Evolutionary conservation across 2,329 filamentous ascomycete species (phyloP).

Genomic region (Fusarium continuum): DNA sequence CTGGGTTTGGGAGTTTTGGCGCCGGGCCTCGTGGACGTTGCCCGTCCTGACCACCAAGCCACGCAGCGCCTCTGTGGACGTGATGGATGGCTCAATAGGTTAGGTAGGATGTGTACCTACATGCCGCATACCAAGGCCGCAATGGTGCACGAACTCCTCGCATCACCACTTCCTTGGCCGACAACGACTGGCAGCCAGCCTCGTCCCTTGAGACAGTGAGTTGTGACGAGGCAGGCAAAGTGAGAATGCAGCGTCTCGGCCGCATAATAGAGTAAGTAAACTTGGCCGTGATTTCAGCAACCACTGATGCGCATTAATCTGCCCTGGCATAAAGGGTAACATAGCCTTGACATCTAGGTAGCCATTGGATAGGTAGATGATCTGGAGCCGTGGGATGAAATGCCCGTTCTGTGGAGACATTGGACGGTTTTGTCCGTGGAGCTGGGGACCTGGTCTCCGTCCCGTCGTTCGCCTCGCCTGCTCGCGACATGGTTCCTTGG

Average conservation of each 20-base stretch:
- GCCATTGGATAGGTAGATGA: not conserved
- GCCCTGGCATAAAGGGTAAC: conserved; percentile 27
- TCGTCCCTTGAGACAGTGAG: conserved; percentile 2
- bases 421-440: conserved; percentile 13
- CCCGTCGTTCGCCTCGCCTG: conserved; percentile 13
- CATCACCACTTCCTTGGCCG: conserved; percentile 16
- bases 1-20: conserved; percentile 35
- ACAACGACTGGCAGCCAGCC: conserved; percentile 14
- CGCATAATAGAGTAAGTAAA: not conserved
- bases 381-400: conserved; percentile 10
- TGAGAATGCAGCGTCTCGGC: conserved; percentile 20
- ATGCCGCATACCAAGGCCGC: conserved; percentile 30
- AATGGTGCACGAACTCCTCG: conserved; percentile 28
- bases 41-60: conserved; percentile 38
- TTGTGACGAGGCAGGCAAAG: conserved; percentile 15
- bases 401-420: not conserved
- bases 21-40: conserved; percentile 39
- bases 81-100: conserved; percentile 23
- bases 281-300: conserved; percentile 21
- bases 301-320: conserved; percentile 39
- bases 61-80: conserved; percentile 25
- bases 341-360: conserved; percentile 2
- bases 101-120: conserved; percentile 34
- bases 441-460: conserved; percentile 13
- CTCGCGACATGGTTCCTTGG: conserved; percentile 1